Conservation (phyloP, 768 basidiomycete genomes). For the Sarcodon sp. region DNA sequence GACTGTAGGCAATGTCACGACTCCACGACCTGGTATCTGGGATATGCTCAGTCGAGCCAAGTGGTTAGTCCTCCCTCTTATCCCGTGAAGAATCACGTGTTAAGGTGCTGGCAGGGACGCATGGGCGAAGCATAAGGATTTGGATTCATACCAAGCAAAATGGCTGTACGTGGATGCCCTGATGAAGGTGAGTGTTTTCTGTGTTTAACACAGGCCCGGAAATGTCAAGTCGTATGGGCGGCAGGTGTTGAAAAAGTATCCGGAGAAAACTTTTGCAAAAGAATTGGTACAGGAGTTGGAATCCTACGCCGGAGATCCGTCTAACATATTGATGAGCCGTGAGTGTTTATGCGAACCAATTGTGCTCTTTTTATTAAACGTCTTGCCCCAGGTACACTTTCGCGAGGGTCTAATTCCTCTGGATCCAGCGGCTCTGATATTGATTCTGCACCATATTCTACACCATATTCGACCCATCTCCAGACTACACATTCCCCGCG, state of each 20-base stretch:
- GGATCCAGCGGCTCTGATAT: conserved; percentile 47
- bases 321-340: conserved; percentile 59
- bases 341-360: conserved; percentile 11
- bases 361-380: not conserved
- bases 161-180: conserved; percentile 83
- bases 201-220: not conserved
- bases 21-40: conserved; percentile 72
- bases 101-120: conserved; percentile 53
- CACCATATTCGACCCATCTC: conserved; percentile 2
- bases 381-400: conserved; percentile 19
- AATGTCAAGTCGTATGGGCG: too few species aligned
- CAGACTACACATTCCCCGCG: not conserved
- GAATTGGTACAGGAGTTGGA: conserved; percentile 69
- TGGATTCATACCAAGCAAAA: conserved; percentile 72
- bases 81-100: conserved; percentile 9
- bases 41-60: conserved; percentile 91
- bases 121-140: conserved; percentile 87
- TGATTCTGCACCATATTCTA: conserved; percentile 2
- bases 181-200: conserved; percentile 42
- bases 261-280: conserved; percentile 68
- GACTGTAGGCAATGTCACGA: conserved; percentile 78
- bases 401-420: conserved; percentile 48
- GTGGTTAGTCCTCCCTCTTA: conserved; percentile 41
- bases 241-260: conserved; percentile 71
- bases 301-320: conserved; percentile 58